These are phyloP conservation scores for Boehmeria nivea DNA, from an alignment of 306 rosid species.

Conservation along the genomic window DNA sequence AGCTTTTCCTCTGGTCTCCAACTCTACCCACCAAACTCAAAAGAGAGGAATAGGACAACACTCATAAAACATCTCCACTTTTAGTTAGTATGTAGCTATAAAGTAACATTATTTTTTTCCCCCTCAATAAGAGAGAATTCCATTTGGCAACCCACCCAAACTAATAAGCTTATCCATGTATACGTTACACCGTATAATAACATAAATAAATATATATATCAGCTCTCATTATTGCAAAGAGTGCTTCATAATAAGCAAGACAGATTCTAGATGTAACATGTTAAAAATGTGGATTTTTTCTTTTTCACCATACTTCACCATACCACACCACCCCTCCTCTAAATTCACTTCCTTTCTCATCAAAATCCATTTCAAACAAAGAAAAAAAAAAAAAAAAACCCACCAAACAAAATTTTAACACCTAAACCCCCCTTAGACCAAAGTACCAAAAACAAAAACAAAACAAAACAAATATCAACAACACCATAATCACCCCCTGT, in stretches of 20 bases:
- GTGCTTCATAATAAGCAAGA: background rate
- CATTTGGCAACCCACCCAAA: background rate
- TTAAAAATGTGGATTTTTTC: background rate
- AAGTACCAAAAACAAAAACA: background rate
- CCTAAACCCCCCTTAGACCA: background rate
- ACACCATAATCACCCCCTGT: background rate
- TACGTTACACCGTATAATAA: background rate
- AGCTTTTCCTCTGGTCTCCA: too few relatives aligned
- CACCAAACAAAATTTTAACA: slow-evolving; percentile 3
- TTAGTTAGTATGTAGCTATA: background rate
- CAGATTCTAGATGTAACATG: background rate
- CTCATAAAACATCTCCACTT: background rate
- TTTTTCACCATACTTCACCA: background rate
- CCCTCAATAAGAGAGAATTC: background rate
- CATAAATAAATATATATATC: background rate
- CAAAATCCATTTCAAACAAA: too few relatives aligned
- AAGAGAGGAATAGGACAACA: background rate
- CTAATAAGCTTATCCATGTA: background rate
- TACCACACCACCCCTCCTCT: background rate
- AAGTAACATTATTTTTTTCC: background rate
- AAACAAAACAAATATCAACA: too few relatives aligned
- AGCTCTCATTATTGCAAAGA: background rate
- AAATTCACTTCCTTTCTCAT: background rate
- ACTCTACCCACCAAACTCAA: slow-evolving; percentile 4
- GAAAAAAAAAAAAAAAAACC: background rate